These are phyloP conservation scores for Argentina anserina DNA, from an alignment of 306 rosid species.

Conservation along the genomic window DNA sequence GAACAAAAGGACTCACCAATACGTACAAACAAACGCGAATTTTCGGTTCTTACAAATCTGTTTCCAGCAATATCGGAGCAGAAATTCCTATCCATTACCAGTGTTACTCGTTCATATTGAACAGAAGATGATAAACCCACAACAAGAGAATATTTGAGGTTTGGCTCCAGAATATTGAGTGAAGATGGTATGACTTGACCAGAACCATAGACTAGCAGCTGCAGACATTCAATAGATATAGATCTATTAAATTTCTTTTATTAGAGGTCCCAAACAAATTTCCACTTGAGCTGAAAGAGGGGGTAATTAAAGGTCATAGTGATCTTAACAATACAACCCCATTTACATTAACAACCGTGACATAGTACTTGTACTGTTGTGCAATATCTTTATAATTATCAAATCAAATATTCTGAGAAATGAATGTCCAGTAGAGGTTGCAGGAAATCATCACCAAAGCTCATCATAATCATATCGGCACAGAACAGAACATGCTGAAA, in stretches of 20 bases:
- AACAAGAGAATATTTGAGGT: constrained; percentile 57
- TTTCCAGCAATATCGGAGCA: constrained; percentile 85
- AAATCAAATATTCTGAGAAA: neutral
- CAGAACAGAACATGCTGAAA: neutral
- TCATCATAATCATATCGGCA: neutral
- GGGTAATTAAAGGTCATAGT: neutral
- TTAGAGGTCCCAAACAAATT: neutral
- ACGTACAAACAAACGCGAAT: constrained; percentile 62
- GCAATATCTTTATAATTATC: neutral
- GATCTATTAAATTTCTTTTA: constrained; percentile 19
- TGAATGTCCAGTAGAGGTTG: too few relatives aligned
- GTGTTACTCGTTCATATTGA: constrained; percentile 61
- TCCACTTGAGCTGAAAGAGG: neutral
- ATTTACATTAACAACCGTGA: neutral
- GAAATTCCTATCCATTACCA: constrained; percentile 79
- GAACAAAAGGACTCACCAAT: constrained; percentile 56
- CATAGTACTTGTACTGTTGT: neutral
- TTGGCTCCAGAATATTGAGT: constrained; percentile 53
- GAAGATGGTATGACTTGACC: constrained; percentile 86
- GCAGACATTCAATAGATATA: constrained; percentile 19
- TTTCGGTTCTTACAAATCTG: constrained; percentile 55
- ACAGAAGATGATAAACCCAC: constrained; percentile 51
- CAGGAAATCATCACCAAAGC: neutral
- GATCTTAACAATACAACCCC: neutral
- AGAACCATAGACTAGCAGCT: constrained; percentile 91